Base-by-base conservation (phyloP, 176 grass and related monocot species). In the Elymus sibiricus region DNA sequence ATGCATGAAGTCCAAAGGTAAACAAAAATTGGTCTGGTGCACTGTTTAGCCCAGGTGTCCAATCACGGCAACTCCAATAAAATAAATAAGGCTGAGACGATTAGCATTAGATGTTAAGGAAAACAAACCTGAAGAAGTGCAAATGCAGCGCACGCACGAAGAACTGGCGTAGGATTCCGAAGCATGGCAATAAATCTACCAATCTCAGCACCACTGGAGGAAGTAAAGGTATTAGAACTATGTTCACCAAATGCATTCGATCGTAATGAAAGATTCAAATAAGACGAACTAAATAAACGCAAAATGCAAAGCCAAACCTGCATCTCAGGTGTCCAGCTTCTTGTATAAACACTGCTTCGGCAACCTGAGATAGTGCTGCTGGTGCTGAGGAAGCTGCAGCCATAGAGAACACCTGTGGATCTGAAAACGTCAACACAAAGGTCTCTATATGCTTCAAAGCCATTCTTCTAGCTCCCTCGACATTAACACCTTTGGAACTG, bases 271-370 rank as follows among this genome's bases (percentile, higher is more conserved):
- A 85, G 5, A 37, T 76, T 14, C 74, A 86, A 85, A 62, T 62
- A 85, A 82, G 29, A 87, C 28, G 46, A 66, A 90, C 22, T 3
- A 11, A 31, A 72, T n/a, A 72, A 63, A 67, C 19, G 59, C 11
- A 13, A 65, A 87, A 63, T 64, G 70, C 72, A 85, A 85, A 84
- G 74, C 17, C 56, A 73, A 84, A 99, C 94, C 94, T 99, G 97
- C 97, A 99, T 99, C 97, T 94, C 72, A 99, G 80, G 68, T 99
- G 94, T 39, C 97, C 97, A 78, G 97, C 97, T 92, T 99, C 97
- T 39, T 99, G 89, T 89, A 99, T 99, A 78, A 90, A 94, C 46
- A 92, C 92, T 46, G 85, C 82, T 82, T 97, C 94, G 35, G 94
- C 94, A 90, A 97, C 90, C 77, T 93, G 92, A 53, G 87, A 90